Percentiles rank a stretch among this genome's conserved stretches.
These are phyloP conservation scores for bread wheat (Triticum aestivum) DNA, from an alignment of 176 grass and related monocot genomes.

Conservation along the genomic window DNA sequence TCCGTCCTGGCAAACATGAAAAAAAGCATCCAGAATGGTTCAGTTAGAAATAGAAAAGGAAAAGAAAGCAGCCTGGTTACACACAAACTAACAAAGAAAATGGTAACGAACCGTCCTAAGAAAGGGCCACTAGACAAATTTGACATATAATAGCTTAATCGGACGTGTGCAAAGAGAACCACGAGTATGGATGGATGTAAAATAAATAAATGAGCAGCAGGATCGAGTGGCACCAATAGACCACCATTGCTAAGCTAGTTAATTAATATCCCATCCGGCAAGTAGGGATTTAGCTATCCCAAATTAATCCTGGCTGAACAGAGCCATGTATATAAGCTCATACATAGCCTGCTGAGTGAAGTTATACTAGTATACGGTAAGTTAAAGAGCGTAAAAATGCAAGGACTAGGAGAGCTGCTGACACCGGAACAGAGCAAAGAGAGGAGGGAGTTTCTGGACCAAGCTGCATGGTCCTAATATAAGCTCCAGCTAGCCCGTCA, in stretches of 20 bases:
- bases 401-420: too few species aligned
- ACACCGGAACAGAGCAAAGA: too few species aligned
- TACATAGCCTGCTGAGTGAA: too few species aligned
- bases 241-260: background rate
- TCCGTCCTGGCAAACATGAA: slow-evolving; percentile 14
- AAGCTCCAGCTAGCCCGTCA: too few species aligned
- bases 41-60: background rate
- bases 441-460: too few species aligned
- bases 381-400: too few species aligned
- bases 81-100: background rate
- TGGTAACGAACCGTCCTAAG: background rate
- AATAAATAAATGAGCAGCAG: background rate
- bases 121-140: background rate
- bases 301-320: background rate
- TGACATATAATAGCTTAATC: too few species aligned
- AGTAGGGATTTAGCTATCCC: background rate
- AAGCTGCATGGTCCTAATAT: too few species aligned
- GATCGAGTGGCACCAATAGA: background rate
- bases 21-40: background rate
- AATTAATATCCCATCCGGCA: background rate
- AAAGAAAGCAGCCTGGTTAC: background rate
- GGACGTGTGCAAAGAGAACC: background rate
- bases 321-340: background rate
- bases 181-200: background rate
- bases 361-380: too few species aligned